phyloP scores from a whole-genome alignment of 192 early-diverging fungal genomes.

The Chytriomyces sp. region DNA sequence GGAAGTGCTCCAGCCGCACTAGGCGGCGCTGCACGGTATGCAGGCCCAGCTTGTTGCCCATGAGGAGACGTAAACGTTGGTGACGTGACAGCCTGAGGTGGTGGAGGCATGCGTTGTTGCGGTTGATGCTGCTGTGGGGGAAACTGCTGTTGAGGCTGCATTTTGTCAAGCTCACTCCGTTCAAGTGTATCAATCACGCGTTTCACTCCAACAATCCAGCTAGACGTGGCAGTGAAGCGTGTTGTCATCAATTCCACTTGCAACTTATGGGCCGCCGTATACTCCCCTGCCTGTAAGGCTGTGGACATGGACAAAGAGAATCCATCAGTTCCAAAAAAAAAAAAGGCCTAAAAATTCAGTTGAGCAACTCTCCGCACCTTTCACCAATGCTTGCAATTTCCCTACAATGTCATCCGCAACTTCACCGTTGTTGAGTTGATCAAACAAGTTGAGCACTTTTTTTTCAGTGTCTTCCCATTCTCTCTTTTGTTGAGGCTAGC shows the following conservation, averaged over 20 bases:
- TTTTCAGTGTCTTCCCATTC: conserved; percentile 86
- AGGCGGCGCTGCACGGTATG: background rate
- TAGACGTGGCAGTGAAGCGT: conserved; percentile 65
- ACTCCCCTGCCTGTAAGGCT: conserved; percentile 61
- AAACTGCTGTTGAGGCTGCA: background rate
- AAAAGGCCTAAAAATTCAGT: conserved; percentile 15
- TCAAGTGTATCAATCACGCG: conserved; percentile 64
- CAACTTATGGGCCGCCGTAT: conserved; percentile 57
- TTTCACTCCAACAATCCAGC: conserved; percentile 76
- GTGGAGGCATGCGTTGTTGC: background rate
- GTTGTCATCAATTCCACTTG: conserved; percentile 75
- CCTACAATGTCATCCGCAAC: conserved; percentile 67
- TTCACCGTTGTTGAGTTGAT: conserved; percentile 83
- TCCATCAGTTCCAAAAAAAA: background rate
- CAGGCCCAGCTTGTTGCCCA: background rate
- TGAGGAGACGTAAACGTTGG: background rate
- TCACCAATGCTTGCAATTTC: conserved; percentile 66
- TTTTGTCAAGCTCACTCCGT: conserved; percentile 26
- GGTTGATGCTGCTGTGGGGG: background rate
- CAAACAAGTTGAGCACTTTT: conserved; percentile 78
- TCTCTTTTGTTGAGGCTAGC: conserved; percentile 72
- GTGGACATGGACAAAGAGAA: background rate
- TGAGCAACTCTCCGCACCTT: conserved; percentile 49
- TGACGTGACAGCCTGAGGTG: background rate
- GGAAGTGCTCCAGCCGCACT: background rate